Base-by-base conservation (phyloP, 768 basidiomycete species). In the Pleurotus sapidus region DNA sequence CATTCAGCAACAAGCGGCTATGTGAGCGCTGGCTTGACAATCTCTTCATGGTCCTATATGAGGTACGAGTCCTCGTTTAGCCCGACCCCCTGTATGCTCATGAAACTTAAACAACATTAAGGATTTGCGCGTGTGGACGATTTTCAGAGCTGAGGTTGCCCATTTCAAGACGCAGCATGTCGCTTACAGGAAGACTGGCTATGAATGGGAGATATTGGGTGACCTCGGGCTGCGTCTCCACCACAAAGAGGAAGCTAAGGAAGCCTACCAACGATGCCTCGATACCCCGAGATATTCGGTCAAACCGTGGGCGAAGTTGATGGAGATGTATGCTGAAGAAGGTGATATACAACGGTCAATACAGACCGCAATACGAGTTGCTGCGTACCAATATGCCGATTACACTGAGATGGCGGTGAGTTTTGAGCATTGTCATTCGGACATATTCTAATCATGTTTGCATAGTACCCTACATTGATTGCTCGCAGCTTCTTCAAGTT, bases 81-180 rank as follows among this genome's bases (percentile, higher is more conserved):
- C 48, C 40, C 30, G 48, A 17, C 14, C 48, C n/a, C 60, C 56
- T 47, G 59, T n/a, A 30, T 46, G 40, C 57, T 57, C 12, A 61
- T n/a, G 12, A 15, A 5, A 6, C n/a, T 1, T 12, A 1, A 6
- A 7, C 37, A 1, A 25, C 12, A 9, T 34, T 3, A 60, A 95
- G 93, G 97, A 99, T 69, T 78, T 99, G 39, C 86, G 97, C 14
- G 91, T 99, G 3, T 98, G 96, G 89, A 99, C 97, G 1, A 98
- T 99, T 65, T 99, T 96, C 84, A 84, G 97, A 20, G 96, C 97
- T 2, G 97, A 98, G 68, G 91, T 98, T 9, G 95, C 95, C 0
- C 97, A 99, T 68, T 99, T 97, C 83, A 98, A 97, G 69, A 95
- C 94, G 2, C 96, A 98, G 70, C 95, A 97, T 61, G 91, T 98